phyloP scores from a whole-genome alignment of 805 yeast species.

The Saccharomyces paradoxus region DNA sequence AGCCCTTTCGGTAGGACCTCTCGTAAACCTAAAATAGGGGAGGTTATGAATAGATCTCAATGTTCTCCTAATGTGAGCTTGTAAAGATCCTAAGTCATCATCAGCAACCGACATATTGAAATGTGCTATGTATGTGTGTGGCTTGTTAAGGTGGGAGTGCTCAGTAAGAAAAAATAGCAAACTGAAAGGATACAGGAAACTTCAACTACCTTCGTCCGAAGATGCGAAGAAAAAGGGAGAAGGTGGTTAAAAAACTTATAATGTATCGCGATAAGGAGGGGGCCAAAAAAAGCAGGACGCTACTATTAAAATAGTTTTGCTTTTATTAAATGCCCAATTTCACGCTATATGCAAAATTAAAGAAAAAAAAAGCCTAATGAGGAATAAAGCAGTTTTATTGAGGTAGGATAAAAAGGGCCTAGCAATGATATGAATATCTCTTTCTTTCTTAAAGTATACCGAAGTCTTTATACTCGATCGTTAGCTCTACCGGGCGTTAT shows the following conservation, averaged over 20 bases:
- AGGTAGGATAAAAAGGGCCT: neutral
- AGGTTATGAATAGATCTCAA: conserved; percentile 16
- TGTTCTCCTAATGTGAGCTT: conserved; percentile 9
- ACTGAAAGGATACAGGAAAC: neutral
- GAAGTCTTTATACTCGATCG: neutral
- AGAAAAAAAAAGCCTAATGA: neutral
- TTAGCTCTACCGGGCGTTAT: neutral
- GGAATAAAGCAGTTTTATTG: neutral
- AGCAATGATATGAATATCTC: neutral
- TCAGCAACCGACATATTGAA: neutral
- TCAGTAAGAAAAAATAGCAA: neutral
- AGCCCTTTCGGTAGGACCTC: conserved; percentile 24
- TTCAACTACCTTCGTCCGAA: conserved; percentile 1
- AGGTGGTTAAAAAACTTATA: neutral
- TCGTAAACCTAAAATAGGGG: conserved; percentile 14
- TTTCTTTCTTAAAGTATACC: neutral
- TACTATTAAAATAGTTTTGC: neutral
- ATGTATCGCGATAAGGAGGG: neutral
- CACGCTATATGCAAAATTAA: neutral
- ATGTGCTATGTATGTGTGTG: conserved; percentile 1
- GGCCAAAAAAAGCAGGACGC: neutral
- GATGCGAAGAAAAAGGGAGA: neutral
- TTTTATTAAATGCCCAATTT: neutral
- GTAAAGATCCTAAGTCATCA: conserved; percentile 1
- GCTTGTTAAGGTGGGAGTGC: neutral